Evolutionary conservation across 1,139 yeast genomes (phyloP).

Genomic region (Yarrowia galli): DNA sequence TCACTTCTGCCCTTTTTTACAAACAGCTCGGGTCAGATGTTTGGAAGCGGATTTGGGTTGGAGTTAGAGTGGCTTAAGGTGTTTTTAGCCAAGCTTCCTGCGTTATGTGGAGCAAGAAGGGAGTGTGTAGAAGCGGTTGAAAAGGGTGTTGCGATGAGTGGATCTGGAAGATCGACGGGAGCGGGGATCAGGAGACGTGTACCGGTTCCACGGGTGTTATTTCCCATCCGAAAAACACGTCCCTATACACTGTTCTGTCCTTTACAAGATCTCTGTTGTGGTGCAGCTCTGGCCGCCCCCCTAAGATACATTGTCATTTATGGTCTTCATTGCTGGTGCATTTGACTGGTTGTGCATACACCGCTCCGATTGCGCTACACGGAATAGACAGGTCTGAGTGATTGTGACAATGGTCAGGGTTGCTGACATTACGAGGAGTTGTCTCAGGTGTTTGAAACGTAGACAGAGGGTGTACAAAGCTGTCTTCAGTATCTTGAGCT

Average conservation of each 20-base stretch:
- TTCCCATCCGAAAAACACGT: no score
- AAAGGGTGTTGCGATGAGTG: not conserved
- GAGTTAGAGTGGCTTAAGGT: conserved; percentile 22
- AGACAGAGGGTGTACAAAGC: no score
- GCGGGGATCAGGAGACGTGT: not conserved
- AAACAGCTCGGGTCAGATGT: conserved; percentile 12
- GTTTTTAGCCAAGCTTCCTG: conserved; percentile 20
- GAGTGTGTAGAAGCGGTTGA: not conserved
- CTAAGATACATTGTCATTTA: not conserved
- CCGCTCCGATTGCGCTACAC: conserved; percentile 17
- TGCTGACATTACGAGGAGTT: no score
- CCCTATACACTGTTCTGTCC: no score
- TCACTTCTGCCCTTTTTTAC: not conserved
- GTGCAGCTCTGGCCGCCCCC: not conserved
- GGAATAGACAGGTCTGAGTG: no score
- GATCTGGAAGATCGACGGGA: not conserved
- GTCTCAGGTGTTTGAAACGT: no score
- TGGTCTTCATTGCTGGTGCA: conserved; percentile 30
- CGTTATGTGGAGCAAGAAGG: conserved; percentile 16
- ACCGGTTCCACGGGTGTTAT: no score
- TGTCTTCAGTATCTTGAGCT: no score
- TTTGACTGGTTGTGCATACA: not conserved
- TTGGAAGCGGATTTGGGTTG: conserved; percentile 12
- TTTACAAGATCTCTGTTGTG: no score
- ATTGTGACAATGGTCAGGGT: no score